A percentile compares a stretch with the other conserved stretches of the same genome.
These are phyloP conservation scores for Opeltia flavorubescens DNA, from an alignment of 495 filamentous ascomycete genomes.

Conservation along the genomic window DNA sequence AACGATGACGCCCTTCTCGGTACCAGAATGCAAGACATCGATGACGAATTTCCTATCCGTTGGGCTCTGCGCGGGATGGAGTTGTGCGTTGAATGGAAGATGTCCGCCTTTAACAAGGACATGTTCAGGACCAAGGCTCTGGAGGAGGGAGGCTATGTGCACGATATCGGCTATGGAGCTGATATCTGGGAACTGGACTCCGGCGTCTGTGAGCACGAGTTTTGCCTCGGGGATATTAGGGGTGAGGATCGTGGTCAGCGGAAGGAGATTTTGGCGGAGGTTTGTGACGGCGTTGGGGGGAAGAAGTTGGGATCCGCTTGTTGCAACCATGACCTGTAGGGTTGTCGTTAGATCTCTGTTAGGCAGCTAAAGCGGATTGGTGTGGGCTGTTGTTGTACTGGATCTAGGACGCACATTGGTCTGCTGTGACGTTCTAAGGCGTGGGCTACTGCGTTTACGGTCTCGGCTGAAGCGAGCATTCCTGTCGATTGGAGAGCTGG, in stretches of 20 bases:
- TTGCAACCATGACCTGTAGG: conserved; percentile 82
- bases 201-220: conserved; percentile 50
- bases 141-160: conserved; percentile 50
- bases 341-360: neutral
- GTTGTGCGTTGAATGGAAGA: conserved; percentile 33
- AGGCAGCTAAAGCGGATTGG: neutral
- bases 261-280: conserved; percentile 55
- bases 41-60: conserved; percentile 51
- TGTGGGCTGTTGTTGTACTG: conserved; percentile 35
- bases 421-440: conserved; percentile 46
- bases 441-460: conserved; percentile 60
- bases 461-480: conserved; percentile 75
- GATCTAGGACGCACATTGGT: conserved; percentile 62
- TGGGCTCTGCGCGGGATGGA: conserved; percentile 26
- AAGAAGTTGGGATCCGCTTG: conserved; percentile 63
- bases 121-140: conserved; percentile 55
- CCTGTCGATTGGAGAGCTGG: conserved; percentile 33
- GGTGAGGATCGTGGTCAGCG: conserved; percentile 65
- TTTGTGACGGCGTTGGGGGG: conserved; percentile 51
- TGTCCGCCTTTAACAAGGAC: conserved; percentile 90
- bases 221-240: conserved; percentile 87
- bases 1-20: conserved; percentile 37
- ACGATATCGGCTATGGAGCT: conserved; percentile 45
- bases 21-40: conserved; percentile 54
- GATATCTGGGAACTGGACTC: conserved; percentile 30